These are phyloP conservation scores for Saturnispora saitoi DNA, from an alignment of 805 yeast genomes.

Conservation along the genomic window DNA sequence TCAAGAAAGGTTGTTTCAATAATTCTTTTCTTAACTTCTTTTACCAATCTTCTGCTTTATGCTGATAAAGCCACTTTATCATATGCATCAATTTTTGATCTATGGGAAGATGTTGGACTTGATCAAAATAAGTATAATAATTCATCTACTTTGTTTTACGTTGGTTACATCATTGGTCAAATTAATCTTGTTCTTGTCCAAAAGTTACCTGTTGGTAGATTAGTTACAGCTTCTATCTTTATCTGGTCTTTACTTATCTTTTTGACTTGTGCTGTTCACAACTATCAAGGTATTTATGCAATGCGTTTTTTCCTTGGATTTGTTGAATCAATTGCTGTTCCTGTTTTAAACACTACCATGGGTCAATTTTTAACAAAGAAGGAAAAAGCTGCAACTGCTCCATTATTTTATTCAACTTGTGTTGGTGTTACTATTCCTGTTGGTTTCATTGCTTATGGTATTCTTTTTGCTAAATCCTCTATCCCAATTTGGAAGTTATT, in stretches of 20 bases:
- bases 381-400: conserved; percentile 34
- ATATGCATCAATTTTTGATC: conserved; percentile 39
- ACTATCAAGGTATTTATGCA: conserved; percentile 38
- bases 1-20: conserved; percentile 33
- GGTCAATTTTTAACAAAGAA: conserved; percentile 40
- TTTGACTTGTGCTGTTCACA: conserved; percentile 36
- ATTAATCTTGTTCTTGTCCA: conserved; percentile 34
- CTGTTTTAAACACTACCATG: conserved; percentile 39
- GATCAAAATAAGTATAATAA: conserved; percentile 36
- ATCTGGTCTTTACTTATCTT: conserved; percentile 30
- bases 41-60: conserved; percentile 36
- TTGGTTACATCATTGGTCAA: conserved; percentile 39
- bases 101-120: conserved; percentile 38
- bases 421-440: conserved; percentile 36
- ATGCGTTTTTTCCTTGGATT: conserved; percentile 32
- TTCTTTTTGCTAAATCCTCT: conserved; percentile 14
- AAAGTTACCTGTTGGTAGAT: conserved; percentile 27
- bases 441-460: conserved; percentile 26
- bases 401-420: conserved; percentile 30
- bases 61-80: conserved; percentile 46
- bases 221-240: conserved; percentile 22
- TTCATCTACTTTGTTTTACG: conserved; percentile 38
- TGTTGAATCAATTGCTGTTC: conserved; percentile 33
- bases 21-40: conserved; percentile 29
- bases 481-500: conserved; percentile 36